phyloP scores from a whole-genome alignment of 1,139 yeast species.

The Candida gigantensis region DNA sequence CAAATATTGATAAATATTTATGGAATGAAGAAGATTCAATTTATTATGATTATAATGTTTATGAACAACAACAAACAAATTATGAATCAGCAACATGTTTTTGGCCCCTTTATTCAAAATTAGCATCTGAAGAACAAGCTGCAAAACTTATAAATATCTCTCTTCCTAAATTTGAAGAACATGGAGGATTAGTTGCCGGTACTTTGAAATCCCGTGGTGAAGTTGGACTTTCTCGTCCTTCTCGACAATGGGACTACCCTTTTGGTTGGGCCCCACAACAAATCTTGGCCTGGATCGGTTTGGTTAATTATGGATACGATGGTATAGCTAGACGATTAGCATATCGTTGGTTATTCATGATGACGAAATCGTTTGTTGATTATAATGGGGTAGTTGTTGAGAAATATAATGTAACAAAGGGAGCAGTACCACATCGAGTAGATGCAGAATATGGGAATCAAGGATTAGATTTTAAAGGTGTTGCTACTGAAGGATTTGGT shows the following conservation, averaged over 20 bases:
- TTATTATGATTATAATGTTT: conserved; percentile 83
- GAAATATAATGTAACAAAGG: conserved; percentile 86
- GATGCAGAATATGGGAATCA: conserved; percentile 98
- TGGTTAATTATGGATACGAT: conserved; percentile 68
- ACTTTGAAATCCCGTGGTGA: conserved; percentile 76
- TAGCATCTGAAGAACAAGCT: conserved; percentile 77
- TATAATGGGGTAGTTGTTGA: conserved; percentile 96
- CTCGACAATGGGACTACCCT: conserved; percentile 98
- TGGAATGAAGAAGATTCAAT: conserved; percentile 85
- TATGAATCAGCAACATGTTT: conserved; percentile 90
- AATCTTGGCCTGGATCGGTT: conserved; percentile 89
- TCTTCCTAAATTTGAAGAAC: conserved; percentile 73
- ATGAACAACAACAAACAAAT: conserved; percentile 52
- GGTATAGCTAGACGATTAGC: conserved; percentile 71
- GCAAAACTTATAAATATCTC: conserved; percentile 56
- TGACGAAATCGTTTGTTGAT: conserved; percentile 91
- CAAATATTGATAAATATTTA: conserved; percentile 62
- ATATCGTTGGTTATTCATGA: conserved; percentile 85
- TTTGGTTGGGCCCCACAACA: conserved; percentile 99
- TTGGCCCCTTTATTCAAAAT: conserved; percentile 91
- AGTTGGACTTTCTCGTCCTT: conserved; percentile 68
- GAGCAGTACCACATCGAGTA: conserved; percentile 85
- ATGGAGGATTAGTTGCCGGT: conserved; percentile 90
- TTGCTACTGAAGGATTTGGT: conserved; percentile 94
- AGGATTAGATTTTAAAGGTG: conserved; percentile 90